These are phyloP conservation scores for Calonectria naviculata DNA, from an alignment of 2,329 filamentous ascomycete species.

Conservation along the genomic window DNA sequence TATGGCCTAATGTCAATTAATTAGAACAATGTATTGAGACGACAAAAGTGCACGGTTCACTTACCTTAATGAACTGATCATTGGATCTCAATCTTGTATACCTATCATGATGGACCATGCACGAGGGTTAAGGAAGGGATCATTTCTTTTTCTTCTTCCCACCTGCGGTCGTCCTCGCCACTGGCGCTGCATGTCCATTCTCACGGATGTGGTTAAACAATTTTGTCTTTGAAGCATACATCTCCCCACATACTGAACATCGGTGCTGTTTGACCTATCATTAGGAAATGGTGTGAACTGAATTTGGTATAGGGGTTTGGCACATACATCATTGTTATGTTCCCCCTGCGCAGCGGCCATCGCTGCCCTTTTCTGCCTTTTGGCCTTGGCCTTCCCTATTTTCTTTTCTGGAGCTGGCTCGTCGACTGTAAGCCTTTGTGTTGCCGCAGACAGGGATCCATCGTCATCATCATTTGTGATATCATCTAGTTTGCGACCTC, in stretches of 20 bases:
- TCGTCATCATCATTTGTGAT: background rate
- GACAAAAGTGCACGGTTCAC: background rate
- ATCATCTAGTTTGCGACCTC: constrained; percentile 5
- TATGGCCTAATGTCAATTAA: too few relatives aligned
- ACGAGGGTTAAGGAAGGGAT: constrained; percentile 8
- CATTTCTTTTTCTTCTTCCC: constrained; percentile 54
- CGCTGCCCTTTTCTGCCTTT: constrained; percentile 60
- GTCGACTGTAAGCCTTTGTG: constrained; percentile 40
- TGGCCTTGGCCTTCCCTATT: constrained; percentile 62
- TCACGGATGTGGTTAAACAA: constrained; percentile 80
- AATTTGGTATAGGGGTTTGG: background rate
- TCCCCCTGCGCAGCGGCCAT: constrained; percentile 50
- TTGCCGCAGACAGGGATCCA: constrained; percentile 24
- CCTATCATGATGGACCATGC: background rate
- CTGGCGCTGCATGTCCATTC: constrained; percentile 70
- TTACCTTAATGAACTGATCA: background rate
- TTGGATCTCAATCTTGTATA: background rate
- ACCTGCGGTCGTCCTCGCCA: constrained; percentile 35
- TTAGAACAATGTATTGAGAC: too few relatives aligned
- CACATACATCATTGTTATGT: constrained; percentile 49
- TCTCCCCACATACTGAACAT: constrained; percentile 58
- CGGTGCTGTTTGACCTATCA: constrained; percentile 44
- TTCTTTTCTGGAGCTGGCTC: constrained; percentile 49
- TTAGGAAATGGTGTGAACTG: background rate
- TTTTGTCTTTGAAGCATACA: constrained; percentile 72